These are phyloP conservation scores for Oryza meridionalis DNA, from an alignment of 176 grass and related monocot species.

Conservation along the genomic window DNA sequence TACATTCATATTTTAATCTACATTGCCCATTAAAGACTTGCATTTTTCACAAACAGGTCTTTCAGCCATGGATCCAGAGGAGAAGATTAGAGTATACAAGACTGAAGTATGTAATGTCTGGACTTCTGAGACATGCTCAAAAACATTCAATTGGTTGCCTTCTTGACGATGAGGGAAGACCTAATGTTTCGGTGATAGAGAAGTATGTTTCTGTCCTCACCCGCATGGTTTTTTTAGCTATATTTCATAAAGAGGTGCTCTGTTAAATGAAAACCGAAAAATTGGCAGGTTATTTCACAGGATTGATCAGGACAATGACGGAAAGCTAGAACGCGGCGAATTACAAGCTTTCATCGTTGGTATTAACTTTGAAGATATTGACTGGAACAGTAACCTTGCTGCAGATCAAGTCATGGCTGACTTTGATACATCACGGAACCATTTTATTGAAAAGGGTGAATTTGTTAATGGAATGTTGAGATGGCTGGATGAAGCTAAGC, in stretches of 20 bases:
- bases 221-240: not conserved
- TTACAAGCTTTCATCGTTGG: slow-evolving; percentile 76
- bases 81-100: slow-evolving; percentile 79
- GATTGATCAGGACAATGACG: slow-evolving; percentile 74
- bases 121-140: slow-evolving; percentile 78
- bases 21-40: slow-evolving; percentile 5
- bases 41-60: slow-evolving; percentile 59
- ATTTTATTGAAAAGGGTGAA: slow-evolving; percentile 57
- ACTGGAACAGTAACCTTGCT: slow-evolving; percentile 56
- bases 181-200: slow-evolving; percentile 59
- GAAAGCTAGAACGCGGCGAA: slow-evolving; percentile 59
- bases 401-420: slow-evolving; percentile 67
- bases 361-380: slow-evolving; percentile 61
- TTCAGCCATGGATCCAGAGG: slow-evolving; percentile 92
- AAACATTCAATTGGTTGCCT: slow-evolving; percentile 61
- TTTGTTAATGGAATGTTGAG: slow-evolving; percentile 60
- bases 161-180: slow-evolving; percentile 64
- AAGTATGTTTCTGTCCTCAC: slow-evolving; percentile 53
- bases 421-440: slow-evolving; percentile 65
- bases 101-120: slow-evolving; percentile 83
- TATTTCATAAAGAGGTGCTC: not conserved
- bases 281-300: slow-evolving; percentile 68
- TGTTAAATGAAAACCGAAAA: slow-evolving; percentile 25
- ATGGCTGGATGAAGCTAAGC: slow-evolving; percentile 66
- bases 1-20: slow-evolving; percentile 15